Conservation (phyloP, 1,139 yeast species). For the Lodderomyces pseudojiufengensis region DNA sequence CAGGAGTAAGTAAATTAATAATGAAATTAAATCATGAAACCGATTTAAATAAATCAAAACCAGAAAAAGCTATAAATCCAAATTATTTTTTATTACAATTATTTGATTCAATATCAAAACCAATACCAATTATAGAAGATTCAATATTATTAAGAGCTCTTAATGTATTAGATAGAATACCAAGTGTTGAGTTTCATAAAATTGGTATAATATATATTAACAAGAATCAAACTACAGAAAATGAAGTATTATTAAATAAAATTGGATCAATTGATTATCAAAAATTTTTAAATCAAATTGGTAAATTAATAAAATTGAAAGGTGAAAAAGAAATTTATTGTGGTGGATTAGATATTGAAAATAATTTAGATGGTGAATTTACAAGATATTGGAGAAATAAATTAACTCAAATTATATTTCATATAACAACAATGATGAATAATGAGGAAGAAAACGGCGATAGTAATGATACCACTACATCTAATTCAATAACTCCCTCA, state of each 20-base stretch:
- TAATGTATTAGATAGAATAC: slow-evolving; percentile 66
- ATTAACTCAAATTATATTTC: slow-evolving; percentile 69
- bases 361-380: slow-evolving; percentile 69
- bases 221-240: slow-evolving; percentile 59
- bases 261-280: slow-evolving; percentile 66
- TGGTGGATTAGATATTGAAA: slow-evolving; percentile 76
- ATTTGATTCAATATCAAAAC: slow-evolving; percentile 25
- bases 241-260: slow-evolving; percentile 60
- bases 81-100: slow-evolving; percentile 33
- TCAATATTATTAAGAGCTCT: slow-evolving; percentile 55
- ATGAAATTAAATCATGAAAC: slow-evolving; percentile 38
- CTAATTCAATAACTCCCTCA: no score
- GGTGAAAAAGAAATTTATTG: slow-evolving; percentile 57
- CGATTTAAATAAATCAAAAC: slow-evolving; percentile 4
- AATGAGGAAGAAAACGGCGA: slow-evolving; percentile 20
- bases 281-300: slow-evolving; percentile 55
- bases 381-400: slow-evolving; percentile 74
- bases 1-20: slow-evolving; percentile 54
- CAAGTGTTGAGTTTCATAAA: slow-evolving; percentile 76
- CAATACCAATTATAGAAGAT: slow-evolving; percentile 44
- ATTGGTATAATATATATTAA: slow-evolving; percentile 76
- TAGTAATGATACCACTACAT: no score
- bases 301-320: slow-evolving; percentile 53
- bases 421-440: slow-evolving; percentile 80
- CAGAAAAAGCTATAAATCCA: slow-evolving; percentile 18